Conservation (phyloP, 2,329 filamentous ascomycete species). For the Hypoxylon sp. region DNA sequence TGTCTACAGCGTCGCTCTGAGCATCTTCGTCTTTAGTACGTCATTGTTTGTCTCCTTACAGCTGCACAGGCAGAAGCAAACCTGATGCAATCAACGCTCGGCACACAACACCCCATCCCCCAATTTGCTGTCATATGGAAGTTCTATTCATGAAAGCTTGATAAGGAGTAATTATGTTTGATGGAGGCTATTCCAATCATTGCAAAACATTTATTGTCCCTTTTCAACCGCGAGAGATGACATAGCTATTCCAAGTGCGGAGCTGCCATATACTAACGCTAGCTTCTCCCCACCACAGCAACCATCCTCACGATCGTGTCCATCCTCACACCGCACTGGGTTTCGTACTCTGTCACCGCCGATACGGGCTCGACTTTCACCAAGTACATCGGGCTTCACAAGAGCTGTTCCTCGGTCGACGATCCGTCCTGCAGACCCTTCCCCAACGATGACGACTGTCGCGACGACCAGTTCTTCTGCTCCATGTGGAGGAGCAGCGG, state of each 20-base stretch:
- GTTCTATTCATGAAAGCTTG: background rate
- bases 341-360: constrained; percentile 70
- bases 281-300: constrained; percentile 59
- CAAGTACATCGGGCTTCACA: constrained; percentile 82
- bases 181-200: constrained; percentile 4
- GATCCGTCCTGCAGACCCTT: constrained; percentile 74
- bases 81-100: constrained; percentile 17
- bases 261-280: constrained; percentile 50
- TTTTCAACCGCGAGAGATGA: background rate
- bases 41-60: constrained; percentile 44
- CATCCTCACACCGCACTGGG: constrained; percentile 78
- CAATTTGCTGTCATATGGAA: no score
- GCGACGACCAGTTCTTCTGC: constrained; percentile 82
- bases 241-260: constrained; percentile 13
- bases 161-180: background rate
- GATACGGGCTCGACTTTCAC: constrained; percentile 61
- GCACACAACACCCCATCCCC: constrained; percentile 8
- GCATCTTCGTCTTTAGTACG: constrained; percentile 59
- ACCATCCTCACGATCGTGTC: constrained; percentile 78
- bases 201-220: constrained; percentile 15
- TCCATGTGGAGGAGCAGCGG: constrained; percentile 90
- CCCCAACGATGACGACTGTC: constrained; percentile 76
- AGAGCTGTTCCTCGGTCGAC: constrained; percentile 79
- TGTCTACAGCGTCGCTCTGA: constrained; percentile 57
- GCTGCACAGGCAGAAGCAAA: constrained; percentile 28